Evolutionary conservation across 495 filamentous ascomycete genomes (phyloP).

Genomic region (Saxophila tyrrhenica): DNA sequence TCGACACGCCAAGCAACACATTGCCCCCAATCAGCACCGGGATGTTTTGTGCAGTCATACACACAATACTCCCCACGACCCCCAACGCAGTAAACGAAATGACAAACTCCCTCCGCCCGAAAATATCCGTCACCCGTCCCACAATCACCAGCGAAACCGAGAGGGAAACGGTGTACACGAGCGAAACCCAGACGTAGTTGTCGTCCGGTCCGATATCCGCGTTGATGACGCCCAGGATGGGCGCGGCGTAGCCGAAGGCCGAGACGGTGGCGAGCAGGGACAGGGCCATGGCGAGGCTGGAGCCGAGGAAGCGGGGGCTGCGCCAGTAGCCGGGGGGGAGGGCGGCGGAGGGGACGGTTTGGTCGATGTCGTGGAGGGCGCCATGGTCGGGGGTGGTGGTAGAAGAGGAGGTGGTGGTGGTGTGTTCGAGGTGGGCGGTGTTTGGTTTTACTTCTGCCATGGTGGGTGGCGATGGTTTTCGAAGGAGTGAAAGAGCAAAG

Average conservation of each 20-base stretch:
- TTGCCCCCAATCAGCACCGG: conserved; percentile 20
- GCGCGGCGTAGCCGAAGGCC: conserved; percentile 15
- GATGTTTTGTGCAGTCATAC: conserved; percentile 21
- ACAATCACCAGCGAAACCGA: conserved; percentile 25
- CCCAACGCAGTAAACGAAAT: conserved; percentile 20
- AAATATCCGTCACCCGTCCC: conserved; percentile 28
- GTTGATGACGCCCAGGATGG: conserved; percentile 18
- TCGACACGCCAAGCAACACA: conserved; percentile 24
- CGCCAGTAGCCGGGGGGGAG: conserved; percentile 14
- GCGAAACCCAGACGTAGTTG: conserved; percentile 26
- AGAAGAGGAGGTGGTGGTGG: background rate
- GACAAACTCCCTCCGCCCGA: conserved; percentile 25
- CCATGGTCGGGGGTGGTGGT: background rate
- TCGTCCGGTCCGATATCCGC: conserved; percentile 17
- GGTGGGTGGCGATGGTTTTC: too few species aligned
- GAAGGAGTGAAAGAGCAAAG: too few species aligned
- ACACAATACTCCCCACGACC: conserved; percentile 25
- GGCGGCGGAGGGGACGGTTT: background rate
- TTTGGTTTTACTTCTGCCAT: too few species aligned
- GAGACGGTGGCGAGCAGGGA: conserved; percentile 12
- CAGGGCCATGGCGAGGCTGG: conserved; percentile 14
- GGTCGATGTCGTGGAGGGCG: background rate
- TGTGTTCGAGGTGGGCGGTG: too few species aligned
- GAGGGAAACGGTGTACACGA: conserved; percentile 19
- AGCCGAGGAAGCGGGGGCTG: conserved; percentile 16